These are phyloP conservation scores for Citrus mangshanensis DNA, from an alignment of 345 rosid species.

Conservation along the genomic window DNA sequence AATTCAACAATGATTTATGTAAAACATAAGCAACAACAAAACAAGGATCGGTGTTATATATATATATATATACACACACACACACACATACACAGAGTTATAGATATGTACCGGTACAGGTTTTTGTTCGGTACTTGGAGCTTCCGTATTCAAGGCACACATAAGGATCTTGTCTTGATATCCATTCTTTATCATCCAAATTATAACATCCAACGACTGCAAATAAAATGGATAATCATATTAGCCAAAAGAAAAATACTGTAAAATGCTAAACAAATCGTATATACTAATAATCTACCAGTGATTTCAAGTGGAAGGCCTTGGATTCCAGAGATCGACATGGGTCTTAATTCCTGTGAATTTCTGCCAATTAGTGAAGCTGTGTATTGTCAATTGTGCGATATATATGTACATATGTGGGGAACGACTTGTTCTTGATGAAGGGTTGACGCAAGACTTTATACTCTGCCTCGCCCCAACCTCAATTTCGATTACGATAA, in stretches of 20 bases:
- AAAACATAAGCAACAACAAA: no score
- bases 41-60: no score
- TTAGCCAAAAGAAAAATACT: background rate
- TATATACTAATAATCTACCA: constrained; percentile 17
- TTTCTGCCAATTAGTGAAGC: background rate
- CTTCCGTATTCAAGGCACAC: constrained; percentile 43
- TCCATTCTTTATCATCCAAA: constrained; percentile 53
- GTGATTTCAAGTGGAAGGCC: constrained; percentile 58
- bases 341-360: background rate
- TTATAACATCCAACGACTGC: constrained; percentile 44
- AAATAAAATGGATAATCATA: background rate
- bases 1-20: no score
- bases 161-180: constrained; percentile 57
- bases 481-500: background rate
- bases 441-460: constrained; percentile 7
- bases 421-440: background rate
- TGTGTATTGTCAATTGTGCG: background rate
- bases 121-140: constrained; percentile 41
- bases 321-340: constrained; percentile 46
- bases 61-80: background rate
- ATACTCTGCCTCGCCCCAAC: background rate
- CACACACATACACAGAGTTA: no score
- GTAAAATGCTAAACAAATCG: background rate
- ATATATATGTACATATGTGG: no score
- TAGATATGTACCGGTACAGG: constrained; percentile 38